These are phyloP conservation scores for Diaporthe citri DNA, from an alignment of 2,329 filamentous ascomycete species.

Conservation along the genomic window DNA sequence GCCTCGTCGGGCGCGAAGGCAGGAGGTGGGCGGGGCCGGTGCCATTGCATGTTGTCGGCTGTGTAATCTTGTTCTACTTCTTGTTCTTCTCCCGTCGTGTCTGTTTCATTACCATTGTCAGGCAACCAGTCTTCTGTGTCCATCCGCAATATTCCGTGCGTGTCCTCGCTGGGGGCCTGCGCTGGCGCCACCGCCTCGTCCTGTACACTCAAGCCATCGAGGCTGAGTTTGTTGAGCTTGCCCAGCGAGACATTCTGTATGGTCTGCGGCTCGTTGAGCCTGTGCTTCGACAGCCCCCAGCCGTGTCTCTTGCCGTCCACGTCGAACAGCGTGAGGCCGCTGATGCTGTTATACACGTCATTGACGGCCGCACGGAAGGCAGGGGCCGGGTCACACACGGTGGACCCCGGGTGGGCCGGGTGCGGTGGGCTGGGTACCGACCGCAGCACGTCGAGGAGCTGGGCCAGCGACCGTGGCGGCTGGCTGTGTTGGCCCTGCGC, in stretches of 20 bases:
- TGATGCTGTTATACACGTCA: constrained; percentile 65
- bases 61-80: background rate
- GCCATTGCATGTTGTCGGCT: background rate
- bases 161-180: background rate
- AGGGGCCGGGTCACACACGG: constrained; percentile 63
- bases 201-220: background rate
- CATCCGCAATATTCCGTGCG: background rate
- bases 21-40: background rate
- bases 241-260: constrained; percentile 41
- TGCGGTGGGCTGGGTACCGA: constrained; percentile 59
- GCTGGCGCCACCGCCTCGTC: background rate
- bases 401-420: constrained; percentile 52
- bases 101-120: constrained; percentile 43
- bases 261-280: constrained; percentile 52
- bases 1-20: constrained; percentile 44
- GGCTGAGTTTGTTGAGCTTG: constrained; percentile 31
- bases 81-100: background rate
- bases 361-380: constrained; percentile 60
- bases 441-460: constrained; percentile 59
- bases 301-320: constrained; percentile 62
- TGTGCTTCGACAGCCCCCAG: constrained; percentile 61
- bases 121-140: background rate
- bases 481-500: constrained; percentile 33
- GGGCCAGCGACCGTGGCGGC: constrained; percentile 56
- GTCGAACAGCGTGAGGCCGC: constrained; percentile 62